A percentile compares a stretch with the other conserved stretches of the same genome.
Evolutionary conservation across 768 basidiomycete species (phyloP).

Genomic region (Pisolithus tinctorius): DNA sequence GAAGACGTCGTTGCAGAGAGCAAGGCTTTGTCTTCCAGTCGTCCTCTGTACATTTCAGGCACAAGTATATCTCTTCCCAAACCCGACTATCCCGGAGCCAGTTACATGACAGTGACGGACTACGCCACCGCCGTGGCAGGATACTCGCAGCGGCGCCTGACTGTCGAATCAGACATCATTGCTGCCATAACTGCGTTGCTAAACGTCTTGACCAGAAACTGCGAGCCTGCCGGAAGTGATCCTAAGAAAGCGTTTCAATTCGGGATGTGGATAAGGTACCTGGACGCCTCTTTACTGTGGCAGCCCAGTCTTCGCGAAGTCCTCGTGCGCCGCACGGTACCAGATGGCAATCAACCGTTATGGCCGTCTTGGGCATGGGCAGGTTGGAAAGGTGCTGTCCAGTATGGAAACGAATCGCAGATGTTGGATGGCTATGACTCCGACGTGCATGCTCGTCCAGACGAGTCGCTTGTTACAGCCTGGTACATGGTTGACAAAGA

Average conservation of each 20-base stretch:
- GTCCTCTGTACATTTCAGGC: neutral
- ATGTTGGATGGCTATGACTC: neutral
- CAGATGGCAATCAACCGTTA: neutral
- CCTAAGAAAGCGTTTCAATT: conserved; percentile 6
- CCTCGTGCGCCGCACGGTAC: conserved; percentile 5
- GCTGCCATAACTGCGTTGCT: conserved; percentile 5
- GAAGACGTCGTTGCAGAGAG: neutral
- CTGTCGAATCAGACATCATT: conserved; percentile 10
- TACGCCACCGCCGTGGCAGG: conserved; percentile 4
- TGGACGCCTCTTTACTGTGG: conserved; percentile 17
- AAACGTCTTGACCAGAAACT: conserved; percentile 1
- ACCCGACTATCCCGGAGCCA: neutral
- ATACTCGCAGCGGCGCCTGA: conserved; percentile 12
- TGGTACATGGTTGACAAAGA: conserved; percentile 14
- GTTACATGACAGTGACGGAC: neutral
- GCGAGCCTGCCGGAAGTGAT: neutral
- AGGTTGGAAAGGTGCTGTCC: conserved; percentile 17
- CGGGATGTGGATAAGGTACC: conserved; percentile 7
- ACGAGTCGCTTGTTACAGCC: conserved; percentile 11
- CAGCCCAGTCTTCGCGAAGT: conserved; percentile 11
- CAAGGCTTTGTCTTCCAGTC: neutral
- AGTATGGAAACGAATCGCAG: conserved; percentile 1
- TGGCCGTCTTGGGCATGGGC: conserved; percentile 24
- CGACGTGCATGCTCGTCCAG: conserved; percentile 4
- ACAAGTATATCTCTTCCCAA: neutral